Conservation (phyloP, 1,284 basidiomycete species). For the Omphalotus olearius region DNA sequence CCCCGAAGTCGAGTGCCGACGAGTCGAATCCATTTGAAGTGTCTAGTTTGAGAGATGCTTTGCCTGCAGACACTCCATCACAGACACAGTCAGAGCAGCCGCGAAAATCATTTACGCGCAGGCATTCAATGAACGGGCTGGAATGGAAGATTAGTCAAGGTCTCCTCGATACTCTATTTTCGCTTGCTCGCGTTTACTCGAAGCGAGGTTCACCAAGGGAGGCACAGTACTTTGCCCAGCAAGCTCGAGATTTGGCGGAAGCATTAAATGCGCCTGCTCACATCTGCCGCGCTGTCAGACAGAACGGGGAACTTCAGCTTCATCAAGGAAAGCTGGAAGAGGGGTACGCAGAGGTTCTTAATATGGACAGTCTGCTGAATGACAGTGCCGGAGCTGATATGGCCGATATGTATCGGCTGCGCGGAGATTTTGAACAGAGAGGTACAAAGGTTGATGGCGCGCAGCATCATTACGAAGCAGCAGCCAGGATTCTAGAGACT, state of each 20-base stretch:
- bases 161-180: conserved; percentile 60
- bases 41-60: conserved; percentile 31
- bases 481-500: conserved; percentile 52
- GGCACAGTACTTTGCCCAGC: conserved; percentile 76
- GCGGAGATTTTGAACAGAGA: conserved; percentile 55
- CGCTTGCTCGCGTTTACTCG: conserved; percentile 59
- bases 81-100: conserved; percentile 17
- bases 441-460: conserved; percentile 46
- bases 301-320: conserved; percentile 66
- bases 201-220: conserved; percentile 76
- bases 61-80: conserved; percentile 22
- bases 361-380: conserved; percentile 45
- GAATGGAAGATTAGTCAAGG: conserved; percentile 77
- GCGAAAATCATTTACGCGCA: conserved; percentile 28
- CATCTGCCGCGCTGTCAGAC: conserved; percentile 57
- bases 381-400: conserved; percentile 50
- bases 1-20: conserved; percentile 25
- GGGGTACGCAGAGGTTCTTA: conserved; percentile 46
- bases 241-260: conserved; percentile 66
- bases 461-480: conserved; percentile 46
- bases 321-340: conserved; percentile 55
- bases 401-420: conserved; percentile 58
- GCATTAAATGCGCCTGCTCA: conserved; percentile 64
- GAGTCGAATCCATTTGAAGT: conserved; percentile 60
- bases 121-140: conserved; percentile 43